Evolutionary conservation across 345 rosid species (phyloP), one percentile per base, ranked within the genome.

Genomic region (Lenwebbia sp.): DNA sequence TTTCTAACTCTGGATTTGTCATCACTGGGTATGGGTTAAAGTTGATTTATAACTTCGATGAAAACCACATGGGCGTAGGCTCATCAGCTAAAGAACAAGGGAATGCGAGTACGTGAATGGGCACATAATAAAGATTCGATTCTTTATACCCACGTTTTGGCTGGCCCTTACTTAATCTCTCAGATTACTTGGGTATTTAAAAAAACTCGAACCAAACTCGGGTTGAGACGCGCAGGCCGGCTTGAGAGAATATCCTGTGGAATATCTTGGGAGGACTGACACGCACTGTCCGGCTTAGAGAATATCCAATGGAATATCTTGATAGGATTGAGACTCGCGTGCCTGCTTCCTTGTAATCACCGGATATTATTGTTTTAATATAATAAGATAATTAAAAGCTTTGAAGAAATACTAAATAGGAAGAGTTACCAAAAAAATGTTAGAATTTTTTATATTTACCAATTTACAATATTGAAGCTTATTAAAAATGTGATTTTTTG

Each of bases 221-320:
- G 8, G 26, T 13, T 5, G 33, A 58, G 1, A 23, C 11, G n/a
- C 8, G n/a, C 13, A 5, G 1, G n/a, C 5, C 0, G 0, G 6
- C 13, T 25, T 23, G 13, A 11, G 65, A n/a, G 33, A 26, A 26
- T 57, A 26, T 57, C 15, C 33, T 5, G 13, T 6, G 7, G 33
- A 26, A 57, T 25, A 57, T 57, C 15, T 5, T 26, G 13, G 23
- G 12, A 23, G n/a, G 5, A 55, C 3, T 4, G 5, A 23, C 13
- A 23, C 13, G 11, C 5, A 4, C 4, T n/a, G 12, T 23, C 13
- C n/a, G 25, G 1, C 26, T 22, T 21, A 55, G 58, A 55, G 58
- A 55, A 55, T 23, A 22, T 55, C 12, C 58, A 23, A 10, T 9
- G 10, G 58, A 55, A 22, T 22, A 55, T 55, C 58, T 25, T 55